Evolutionary conservation across 306 rosid genomes (phyloP).

Genomic region (Cicer pinnatifidum): DNA sequence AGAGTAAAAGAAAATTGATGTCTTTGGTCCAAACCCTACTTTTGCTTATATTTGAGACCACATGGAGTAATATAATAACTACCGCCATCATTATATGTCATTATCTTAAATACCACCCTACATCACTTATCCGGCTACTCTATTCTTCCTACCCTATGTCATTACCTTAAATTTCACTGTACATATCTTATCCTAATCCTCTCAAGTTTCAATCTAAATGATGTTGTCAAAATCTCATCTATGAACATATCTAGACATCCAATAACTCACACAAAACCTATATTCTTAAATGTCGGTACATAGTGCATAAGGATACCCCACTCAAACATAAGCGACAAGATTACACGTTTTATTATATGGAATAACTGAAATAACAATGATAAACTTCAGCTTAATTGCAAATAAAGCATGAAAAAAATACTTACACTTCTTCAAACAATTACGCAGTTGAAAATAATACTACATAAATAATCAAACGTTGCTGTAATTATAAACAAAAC

Average conservation of each 20-base stretch:
- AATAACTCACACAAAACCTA: not conserved
- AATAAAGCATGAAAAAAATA: not conserved
- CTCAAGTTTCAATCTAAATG: not conserved
- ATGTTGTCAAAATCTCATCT: not conserved
- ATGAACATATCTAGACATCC: not conserved
- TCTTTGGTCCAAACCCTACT: too few species aligned
- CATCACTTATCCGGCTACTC: too few species aligned
- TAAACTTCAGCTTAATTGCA: not conserved
- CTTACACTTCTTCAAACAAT: conserved; percentile 1
- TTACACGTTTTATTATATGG: not conserved
- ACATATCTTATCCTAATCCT: conserved; percentile 7
- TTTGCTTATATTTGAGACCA: too few species aligned
- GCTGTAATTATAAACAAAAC: not conserved
- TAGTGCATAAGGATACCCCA: not conserved
- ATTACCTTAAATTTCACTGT: conserved; percentile 1
- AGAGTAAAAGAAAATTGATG: too few species aligned
- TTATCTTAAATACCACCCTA: too few species aligned
- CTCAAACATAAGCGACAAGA: not conserved
- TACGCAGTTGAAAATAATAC: not conserved
- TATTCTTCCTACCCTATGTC: not conserved
- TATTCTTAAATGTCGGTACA: not conserved
- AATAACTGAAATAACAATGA: not conserved
- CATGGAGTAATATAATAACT: too few species aligned
- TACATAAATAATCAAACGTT: not conserved
- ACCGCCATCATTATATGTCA: too few species aligned